Evolutionary conservation across 352 stramenopile species (phyloP).

Genomic region (Globisporangium emineosum): DNA sequence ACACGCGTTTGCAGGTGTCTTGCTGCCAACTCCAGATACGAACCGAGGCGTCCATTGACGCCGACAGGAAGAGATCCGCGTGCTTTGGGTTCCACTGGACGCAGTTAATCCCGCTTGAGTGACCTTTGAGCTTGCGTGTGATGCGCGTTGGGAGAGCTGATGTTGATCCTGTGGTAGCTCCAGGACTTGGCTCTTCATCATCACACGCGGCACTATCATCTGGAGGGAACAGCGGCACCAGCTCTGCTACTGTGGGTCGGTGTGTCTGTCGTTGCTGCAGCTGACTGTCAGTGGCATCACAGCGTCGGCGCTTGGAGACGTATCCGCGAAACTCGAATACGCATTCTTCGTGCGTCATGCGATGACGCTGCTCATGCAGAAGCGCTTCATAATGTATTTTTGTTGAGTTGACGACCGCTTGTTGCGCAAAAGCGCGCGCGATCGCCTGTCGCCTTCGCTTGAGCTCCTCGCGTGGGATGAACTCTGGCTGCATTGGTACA

Average conservation of each 20-base stretch:
- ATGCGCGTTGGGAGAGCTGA: background rate
- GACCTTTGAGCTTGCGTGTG: conserved; percentile 19
- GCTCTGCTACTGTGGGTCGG: background rate
- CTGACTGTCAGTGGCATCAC: background rate
- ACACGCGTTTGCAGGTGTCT: conserved; percentile 10
- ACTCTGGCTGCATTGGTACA: too few species aligned
- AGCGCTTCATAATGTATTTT: background rate
- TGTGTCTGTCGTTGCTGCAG: background rate
- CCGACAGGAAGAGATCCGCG: conserved; percentile 40
- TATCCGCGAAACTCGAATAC: conserved; percentile 35
- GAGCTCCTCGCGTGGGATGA: background rate
- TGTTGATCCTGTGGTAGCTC: background rate
- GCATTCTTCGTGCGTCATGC: conserved; percentile 18
- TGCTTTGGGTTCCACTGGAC: conserved; percentile 43
- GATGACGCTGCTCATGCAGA: background rate
- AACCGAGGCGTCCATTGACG: conserved; percentile 56
- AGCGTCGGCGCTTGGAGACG: conserved; percentile 22
- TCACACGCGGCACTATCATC: background rate
- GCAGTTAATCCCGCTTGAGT: conserved; percentile 28
- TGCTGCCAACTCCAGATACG: conserved; percentile 38
- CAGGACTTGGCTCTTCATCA: background rate
- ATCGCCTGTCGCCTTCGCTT: conserved; percentile 4
- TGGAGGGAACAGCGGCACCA: background rate
- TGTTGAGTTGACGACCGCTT: background rate
- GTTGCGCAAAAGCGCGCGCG: background rate